A percentile compares a stretch with the other conserved stretches of the same genome.
These are phyloP conservation scores for Leishmania guyanensis DNA, from an alignment of 208 protist species.

Conservation along the genomic window DNA sequence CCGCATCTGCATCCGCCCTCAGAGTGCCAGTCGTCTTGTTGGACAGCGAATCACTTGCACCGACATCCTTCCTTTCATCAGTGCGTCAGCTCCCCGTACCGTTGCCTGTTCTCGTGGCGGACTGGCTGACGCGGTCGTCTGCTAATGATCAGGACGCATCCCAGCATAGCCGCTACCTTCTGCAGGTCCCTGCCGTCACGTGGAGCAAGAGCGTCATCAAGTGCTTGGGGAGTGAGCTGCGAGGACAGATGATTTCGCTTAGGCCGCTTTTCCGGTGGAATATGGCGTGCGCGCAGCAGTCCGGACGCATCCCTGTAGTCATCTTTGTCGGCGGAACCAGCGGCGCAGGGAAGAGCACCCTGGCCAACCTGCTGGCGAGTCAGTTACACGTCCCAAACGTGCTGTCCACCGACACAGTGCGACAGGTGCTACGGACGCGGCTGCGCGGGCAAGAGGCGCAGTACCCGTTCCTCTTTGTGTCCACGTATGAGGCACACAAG, in stretches of 20 bases:
- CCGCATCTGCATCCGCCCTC: background rate
- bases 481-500: conserved; percentile 67
- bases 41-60: background rate
- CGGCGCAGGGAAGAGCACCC: conserved; percentile 92
- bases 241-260: conserved; percentile 48
- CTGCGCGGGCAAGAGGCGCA: conserved; percentile 26
- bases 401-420: conserved; percentile 92
- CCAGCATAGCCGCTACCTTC: conserved; percentile 5
- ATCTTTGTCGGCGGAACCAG: conserved; percentile 92
- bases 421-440: conserved; percentile 75
- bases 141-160: background rate
- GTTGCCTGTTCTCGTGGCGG: conserved; percentile 8
- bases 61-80: background rate
- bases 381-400: conserved; percentile 82
- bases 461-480: conserved; percentile 58
- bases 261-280: conserved; percentile 45
- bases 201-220: conserved; percentile 17
- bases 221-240: conserved; percentile 34
- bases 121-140: conserved; percentile 18
- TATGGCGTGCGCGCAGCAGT: conserved; percentile 40
- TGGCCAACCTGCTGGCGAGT: conserved; percentile 80
- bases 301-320: conserved; percentile 66
- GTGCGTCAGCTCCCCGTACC: conserved; percentile 7
- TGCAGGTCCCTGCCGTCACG: conserved; percentile 6
- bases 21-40: background rate